A percentile compares a stretch with the other conserved stretches of the same genome.
Evolutionary conservation across 176 grass and related monocot genomes (phyloP).

Genomic region (Avena eriantha): DNA sequence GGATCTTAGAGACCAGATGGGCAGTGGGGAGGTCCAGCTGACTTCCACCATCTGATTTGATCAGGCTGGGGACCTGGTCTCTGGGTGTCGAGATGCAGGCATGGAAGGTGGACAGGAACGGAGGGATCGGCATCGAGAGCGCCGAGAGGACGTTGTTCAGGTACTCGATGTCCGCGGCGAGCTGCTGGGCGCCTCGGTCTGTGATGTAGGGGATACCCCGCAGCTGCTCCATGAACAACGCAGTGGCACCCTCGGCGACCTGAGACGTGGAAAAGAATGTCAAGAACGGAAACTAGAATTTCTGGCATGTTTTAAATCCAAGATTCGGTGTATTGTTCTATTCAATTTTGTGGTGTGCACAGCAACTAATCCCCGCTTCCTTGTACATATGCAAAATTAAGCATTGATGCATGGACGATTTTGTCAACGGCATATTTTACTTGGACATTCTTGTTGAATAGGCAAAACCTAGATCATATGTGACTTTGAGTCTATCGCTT

Average conservation of each 20-base stretch:
- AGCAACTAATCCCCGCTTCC: background rate
- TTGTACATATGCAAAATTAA: background rate
- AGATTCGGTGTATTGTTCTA: background rate
- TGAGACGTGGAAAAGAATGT: conserved; percentile 38
- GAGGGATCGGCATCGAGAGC: conserved; percentile 89
- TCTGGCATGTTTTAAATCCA: background rate
- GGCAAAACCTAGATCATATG: background rate
- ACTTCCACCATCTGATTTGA: conserved; percentile 66
- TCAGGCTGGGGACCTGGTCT: conserved; percentile 64
- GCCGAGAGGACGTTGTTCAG: conserved; percentile 90
- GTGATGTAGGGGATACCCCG: conserved; percentile 87
- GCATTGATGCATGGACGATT: background rate
- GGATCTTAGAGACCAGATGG: conserved; percentile 90
- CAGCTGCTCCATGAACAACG: conserved; percentile 94
- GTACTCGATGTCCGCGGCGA: conserved; percentile 91
- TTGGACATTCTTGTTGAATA: background rate
- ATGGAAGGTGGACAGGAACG: conserved; percentile 78
- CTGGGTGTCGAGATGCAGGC: conserved; percentile 76
- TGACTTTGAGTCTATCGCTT: conserved; percentile 23
- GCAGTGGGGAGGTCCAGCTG: conserved; percentile 86
- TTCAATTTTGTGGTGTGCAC: background rate
- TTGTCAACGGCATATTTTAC: background rate
- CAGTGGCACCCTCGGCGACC: conserved; percentile 87
- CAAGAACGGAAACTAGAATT: background rate
- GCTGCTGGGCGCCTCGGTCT: conserved; percentile 79